Evolutionary conservation across 495 filamentous ascomycete species (phyloP).

Genomic region (Saxispiralis lemnorum): DNA sequence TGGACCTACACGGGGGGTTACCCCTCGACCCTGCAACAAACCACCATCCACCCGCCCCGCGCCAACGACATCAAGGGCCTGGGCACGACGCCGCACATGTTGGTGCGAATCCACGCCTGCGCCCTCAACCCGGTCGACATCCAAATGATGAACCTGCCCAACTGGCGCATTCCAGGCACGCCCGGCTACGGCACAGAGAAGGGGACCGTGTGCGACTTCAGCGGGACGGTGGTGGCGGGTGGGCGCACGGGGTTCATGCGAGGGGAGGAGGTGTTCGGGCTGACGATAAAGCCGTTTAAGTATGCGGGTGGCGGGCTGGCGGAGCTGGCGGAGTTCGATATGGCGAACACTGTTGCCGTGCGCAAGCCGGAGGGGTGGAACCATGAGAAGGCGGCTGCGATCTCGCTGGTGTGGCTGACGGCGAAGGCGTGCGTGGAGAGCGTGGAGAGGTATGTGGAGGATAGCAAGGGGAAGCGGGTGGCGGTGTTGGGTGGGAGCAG

Average conservation of each 20-base stretch:
- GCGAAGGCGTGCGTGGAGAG: slow-evolving; percentile 18
- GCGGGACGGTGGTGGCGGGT: slow-evolving; percentile 16
- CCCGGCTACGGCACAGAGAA: slow-evolving; percentile 3
- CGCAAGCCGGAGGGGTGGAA: slow-evolving; percentile 18
- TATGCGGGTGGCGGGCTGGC: slow-evolving; percentile 8
- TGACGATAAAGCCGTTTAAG: slow-evolving; percentile 16
- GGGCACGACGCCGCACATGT: slow-evolving; percentile 11
- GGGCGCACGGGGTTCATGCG: slow-evolving; percentile 14
- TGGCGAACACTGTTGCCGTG: slow-evolving; percentile 9
- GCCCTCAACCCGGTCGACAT: slow-evolving; percentile 23
- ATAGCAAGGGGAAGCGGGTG: slow-evolving; percentile 11
- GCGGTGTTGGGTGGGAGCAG: slow-evolving; percentile 15
- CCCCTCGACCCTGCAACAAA: neutral
- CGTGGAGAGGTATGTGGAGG: slow-evolving; percentile 13
- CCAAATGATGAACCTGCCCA: slow-evolving; percentile 19
- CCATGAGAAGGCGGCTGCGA: slow-evolving; percentile 16
- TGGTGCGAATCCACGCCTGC: slow-evolving; percentile 18
- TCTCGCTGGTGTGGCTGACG: slow-evolving; percentile 19
- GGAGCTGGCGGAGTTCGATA: slow-evolving; percentile 13
- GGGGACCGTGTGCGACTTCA: slow-evolving; percentile 18
- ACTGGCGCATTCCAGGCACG: slow-evolving; percentile 8
- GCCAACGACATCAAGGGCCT: slow-evolving; percentile 7
- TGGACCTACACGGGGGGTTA: slow-evolving; percentile 13
- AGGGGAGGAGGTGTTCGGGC: slow-evolving; percentile 18
- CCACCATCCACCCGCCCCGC: slow-evolving; percentile 6